A percentile compares a stretch with the other conserved stretches of the same genome.
phyloP scores from a whole-genome alignment of 2,329 filamentous ascomycete genomes.

The Ophiostoma ips region DNA sequence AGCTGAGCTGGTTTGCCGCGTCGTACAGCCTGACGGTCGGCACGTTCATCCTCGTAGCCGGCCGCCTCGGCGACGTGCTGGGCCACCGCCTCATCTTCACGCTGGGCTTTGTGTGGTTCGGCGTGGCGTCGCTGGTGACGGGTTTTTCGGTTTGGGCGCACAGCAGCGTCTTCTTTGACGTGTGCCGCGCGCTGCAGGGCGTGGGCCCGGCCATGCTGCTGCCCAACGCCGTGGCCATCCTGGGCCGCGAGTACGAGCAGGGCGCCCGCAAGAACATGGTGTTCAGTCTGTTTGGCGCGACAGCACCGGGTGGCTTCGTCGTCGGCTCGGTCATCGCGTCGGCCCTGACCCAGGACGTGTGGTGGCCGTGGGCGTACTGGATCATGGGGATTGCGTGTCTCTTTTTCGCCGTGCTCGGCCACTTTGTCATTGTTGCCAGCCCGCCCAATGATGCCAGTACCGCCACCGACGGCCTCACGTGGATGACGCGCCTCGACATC shows the following conservation, averaged over 20 bases:
- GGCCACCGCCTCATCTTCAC: constrained; percentile 47
- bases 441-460: not conserved
- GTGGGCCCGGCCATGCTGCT: constrained; percentile 48
- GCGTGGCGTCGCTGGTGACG: constrained; percentile 53
- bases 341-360: constrained; percentile 21
- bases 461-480: not conserved
- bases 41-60: constrained; percentile 45
- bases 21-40: constrained; percentile 19
- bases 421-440: constrained; percentile 13
- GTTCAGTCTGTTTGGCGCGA: constrained; percentile 36
- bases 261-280: constrained; percentile 45
- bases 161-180: constrained; percentile 35
- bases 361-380: constrained; percentile 28
- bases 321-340: constrained; percentile 27
- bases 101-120: constrained; percentile 45
- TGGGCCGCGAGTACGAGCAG: constrained; percentile 42
- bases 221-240: constrained; percentile 49
- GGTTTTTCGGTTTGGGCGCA: constrained; percentile 24
- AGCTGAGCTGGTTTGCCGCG: constrained; percentile 42
- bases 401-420: constrained; percentile 10
- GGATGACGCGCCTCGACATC: constrained; percentile 7
- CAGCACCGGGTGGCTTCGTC: constrained; percentile 31
- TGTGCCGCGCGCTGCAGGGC: constrained; percentile 41
- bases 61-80: constrained; percentile 46
- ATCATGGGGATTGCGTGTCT: constrained; percentile 10